Evolutionary conservation across 2,329 filamentous ascomycete species (phyloP), one percentile per base, ranked within the genome.

Genomic region (Teratosphaeriaceae sp.): DNA sequence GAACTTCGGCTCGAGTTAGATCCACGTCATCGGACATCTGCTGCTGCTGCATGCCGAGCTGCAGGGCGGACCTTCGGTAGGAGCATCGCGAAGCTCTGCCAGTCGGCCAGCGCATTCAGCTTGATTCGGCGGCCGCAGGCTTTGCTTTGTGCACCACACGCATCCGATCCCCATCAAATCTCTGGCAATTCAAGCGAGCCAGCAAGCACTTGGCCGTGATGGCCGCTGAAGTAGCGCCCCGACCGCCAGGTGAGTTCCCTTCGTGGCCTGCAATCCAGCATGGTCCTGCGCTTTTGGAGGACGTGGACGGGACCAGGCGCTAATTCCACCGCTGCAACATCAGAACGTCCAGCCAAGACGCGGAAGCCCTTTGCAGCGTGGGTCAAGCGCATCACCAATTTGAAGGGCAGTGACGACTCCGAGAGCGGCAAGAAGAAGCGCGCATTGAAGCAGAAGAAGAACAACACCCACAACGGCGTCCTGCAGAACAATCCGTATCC

Each of bases 301-400:
- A 19, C 18, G 3, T 5, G 15, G 11, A 7, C 6, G 12, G 5
- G 31, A 3, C 8, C 18, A 5, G 15, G 31, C 12, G 31, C 31
- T 34, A 15, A 34, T 15, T 19, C 31, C 6, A 18, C 18, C 9
- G 18, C 31, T 4, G 31, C 15, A 18, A 34, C 37, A 18, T 3
- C 24, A 19, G 37, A 39, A 4, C 37, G 37, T 15, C 38, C 20
- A 20, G 78, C 77, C 56, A 84, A 88, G 52, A 83, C 88, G n/a
- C n/a, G n/a, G 56, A 81, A 86, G 51, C 90, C 89, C 19, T 97
- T 97, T 62, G 79, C 89, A 36, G 86, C 82, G 54, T 94, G 90
- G 85, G 88, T 98, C 73, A 94, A 89, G 74, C 89, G 89, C 60
- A 78, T 97, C 44, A 82, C 88, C 48, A 90, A 84, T 63, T 83